Conservation (phyloP, 2,329 filamentous ascomycete species). For the Colletotrichum sidae region DNA sequence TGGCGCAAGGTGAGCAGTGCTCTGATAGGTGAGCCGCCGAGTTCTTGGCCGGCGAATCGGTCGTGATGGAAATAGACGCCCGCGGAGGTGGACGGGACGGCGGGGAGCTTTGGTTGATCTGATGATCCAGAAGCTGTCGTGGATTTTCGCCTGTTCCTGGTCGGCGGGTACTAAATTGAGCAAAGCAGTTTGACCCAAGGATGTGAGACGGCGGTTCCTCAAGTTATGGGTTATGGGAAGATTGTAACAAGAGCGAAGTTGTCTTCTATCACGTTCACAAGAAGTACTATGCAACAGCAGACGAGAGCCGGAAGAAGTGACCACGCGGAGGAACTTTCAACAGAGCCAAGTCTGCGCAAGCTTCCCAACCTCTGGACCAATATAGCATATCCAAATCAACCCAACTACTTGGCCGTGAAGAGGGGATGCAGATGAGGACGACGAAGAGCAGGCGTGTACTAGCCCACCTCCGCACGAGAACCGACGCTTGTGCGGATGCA, state of each 20-base stretch:
- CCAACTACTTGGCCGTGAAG: slow-evolving; percentile 10
- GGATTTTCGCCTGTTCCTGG: slow-evolving; percentile 22
- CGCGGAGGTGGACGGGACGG: slow-evolving; percentile 48
- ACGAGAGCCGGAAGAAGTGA: background rate
- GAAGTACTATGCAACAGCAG: background rate
- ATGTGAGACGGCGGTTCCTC: slow-evolving; percentile 3
- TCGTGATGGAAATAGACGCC: slow-evolving; percentile 59
- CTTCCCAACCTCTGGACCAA: slow-evolving; percentile 28
- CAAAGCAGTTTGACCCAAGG: slow-evolving; percentile 5
- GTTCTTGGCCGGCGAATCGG: slow-evolving; percentile 52
- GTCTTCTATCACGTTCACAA: background rate
- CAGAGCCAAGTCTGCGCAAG: slow-evolving; percentile 30
- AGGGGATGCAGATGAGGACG: slow-evolving; percentile 9
- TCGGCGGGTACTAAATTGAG: slow-evolving; percentile 19
- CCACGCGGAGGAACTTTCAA: slow-evolving; percentile 2
- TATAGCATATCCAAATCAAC: slow-evolving; percentile 35
- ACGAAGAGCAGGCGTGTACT: slow-evolving; percentile 18
- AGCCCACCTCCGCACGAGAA: slow-evolving; percentile 9
- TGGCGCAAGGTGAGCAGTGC: slow-evolving; percentile 40
- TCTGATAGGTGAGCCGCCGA: slow-evolving; percentile 60
- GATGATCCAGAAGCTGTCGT: slow-evolving; percentile 30
- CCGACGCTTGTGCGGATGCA: slow-evolving; percentile 8
- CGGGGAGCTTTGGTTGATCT: slow-evolving; percentile 44
- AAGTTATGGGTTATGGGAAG: background rate
- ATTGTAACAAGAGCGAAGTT: background rate